A percentile compares a stretch with the other conserved stretches of the same genome.
Evolutionary conservation across 768 basidiomycete species (phyloP).

Genomic region (Inosperma sp.): DNA sequence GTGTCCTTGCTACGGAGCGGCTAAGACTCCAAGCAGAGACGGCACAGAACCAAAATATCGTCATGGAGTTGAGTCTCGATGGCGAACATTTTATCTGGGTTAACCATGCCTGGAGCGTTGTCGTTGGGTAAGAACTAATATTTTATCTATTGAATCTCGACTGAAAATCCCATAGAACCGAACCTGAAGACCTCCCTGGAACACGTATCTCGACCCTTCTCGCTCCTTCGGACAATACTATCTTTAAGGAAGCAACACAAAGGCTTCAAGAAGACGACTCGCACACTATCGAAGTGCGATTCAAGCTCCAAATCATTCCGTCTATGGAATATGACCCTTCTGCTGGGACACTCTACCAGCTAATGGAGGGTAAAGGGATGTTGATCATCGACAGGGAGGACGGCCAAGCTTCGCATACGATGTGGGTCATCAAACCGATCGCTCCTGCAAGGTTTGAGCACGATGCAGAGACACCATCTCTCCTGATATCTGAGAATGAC

Average conservation of each 20-base stretch:
- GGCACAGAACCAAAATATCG: slow-evolving; percentile 93
- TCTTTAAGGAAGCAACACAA: slow-evolving; percentile 84
- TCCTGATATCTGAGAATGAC: slow-evolving; percentile 50
- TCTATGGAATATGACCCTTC: slow-evolving; percentile 54
- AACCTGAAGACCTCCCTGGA: slow-evolving; percentile 74
- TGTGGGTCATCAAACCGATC: slow-evolving; percentile 94
- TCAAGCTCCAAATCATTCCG: slow-evolving; percentile 76
- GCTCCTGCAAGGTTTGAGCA: slow-evolving; percentile 66
- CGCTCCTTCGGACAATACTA: slow-evolving; percentile 69
- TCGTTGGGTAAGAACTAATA: slow-evolving; percentile 66
- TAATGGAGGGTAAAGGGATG: slow-evolving; percentile 98
- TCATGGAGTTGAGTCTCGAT: slow-evolving; percentile 90
- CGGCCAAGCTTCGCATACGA: slow-evolving; percentile 86
- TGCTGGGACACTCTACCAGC: slow-evolving; percentile 58
- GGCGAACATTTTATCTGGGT: slow-evolving; percentile 95
- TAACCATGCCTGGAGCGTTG: slow-evolving; percentile 91
- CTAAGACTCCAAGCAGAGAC: slow-evolving; percentile 88
- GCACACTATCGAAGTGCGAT: slow-evolving; percentile 88
- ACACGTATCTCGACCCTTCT: slow-evolving; percentile 79
- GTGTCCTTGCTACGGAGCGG: slow-evolving; percentile 84
- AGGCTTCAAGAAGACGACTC: slow-evolving; percentile 87
- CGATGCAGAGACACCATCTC: slow-evolving; percentile 57
- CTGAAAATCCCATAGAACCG: slow-evolving; percentile 48
- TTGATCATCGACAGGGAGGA: slow-evolving; percentile 92
- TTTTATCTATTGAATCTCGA: slow-evolving; percentile 1